phyloP scores from a whole-genome alignment of 2,329 filamentous ascomycete species.

The Akanthomyces dipterigenus region DNA sequence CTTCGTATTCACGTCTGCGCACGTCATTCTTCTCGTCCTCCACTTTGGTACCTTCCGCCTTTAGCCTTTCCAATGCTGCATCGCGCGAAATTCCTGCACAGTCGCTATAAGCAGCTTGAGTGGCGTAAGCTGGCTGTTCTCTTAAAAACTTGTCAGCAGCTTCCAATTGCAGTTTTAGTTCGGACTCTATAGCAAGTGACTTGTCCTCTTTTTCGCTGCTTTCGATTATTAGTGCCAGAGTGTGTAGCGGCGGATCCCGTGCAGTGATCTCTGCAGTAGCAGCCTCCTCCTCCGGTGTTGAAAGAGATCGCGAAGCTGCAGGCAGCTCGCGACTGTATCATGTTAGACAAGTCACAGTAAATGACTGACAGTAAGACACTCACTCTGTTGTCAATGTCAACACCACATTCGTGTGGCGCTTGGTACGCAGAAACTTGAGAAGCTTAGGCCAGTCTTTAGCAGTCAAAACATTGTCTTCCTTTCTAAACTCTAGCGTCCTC shows the following conservation, averaged over 20 bases:
- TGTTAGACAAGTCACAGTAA: not conserved
- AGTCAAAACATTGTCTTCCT: conserved; percentile 23
- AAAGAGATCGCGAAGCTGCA: not conserved
- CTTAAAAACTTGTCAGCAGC: conserved; percentile 23
- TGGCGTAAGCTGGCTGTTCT: conserved; percentile 20
- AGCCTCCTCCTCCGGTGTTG: not conserved
- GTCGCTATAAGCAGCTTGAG: conserved; percentile 24
- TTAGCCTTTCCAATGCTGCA: conserved; percentile 20
- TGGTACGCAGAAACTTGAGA: conserved; percentile 19
- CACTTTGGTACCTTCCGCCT: conserved; percentile 18
- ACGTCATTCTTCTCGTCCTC: conserved; percentile 19
- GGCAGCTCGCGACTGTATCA: not conserved
- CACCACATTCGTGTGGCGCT: conserved; percentile 17
- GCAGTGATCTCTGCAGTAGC: too few species aligned
- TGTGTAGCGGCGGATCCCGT: not conserved
- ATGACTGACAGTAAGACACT: not conserved
- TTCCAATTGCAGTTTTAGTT: conserved; percentile 19
- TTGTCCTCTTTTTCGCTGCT: conserved; percentile 7
- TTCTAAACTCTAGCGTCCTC: conserved; percentile 28
- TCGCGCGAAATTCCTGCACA: conserved; percentile 18
- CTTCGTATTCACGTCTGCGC: conserved; percentile 24
- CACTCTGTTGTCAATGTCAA: conserved; percentile 21
- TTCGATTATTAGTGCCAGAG: conserved; percentile 1
- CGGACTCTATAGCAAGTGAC: conserved; percentile 5
- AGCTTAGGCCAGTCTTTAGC: conserved; percentile 24